Evolutionary conservation across 1,284 basidiomycete genomes (phyloP).

Genomic region (Fomitopsis betulina): DNA sequence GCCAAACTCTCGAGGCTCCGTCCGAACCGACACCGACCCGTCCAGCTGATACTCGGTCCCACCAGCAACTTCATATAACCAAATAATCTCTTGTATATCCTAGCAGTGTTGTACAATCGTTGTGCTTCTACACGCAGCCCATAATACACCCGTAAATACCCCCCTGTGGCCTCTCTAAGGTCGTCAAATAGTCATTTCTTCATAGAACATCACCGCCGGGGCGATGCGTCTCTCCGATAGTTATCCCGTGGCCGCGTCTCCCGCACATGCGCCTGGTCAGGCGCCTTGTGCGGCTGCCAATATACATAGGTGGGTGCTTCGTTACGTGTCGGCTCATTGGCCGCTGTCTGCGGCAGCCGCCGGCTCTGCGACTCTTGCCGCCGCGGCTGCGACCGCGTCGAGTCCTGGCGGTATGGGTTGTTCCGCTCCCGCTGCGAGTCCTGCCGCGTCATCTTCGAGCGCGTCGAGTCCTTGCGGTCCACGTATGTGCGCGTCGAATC

Average conservation of each 20-base stretch:
- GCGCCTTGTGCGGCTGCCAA: conserved; percentile 31
- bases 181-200: conserved; percentile 4
- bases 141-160: conserved; percentile 11
- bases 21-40: background rate
- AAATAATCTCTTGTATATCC: background rate
- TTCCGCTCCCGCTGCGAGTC: conserved; percentile 7
- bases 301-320: conserved; percentile 32
- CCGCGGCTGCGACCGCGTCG: background rate
- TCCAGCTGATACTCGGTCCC: background rate
- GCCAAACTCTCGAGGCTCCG: background rate
- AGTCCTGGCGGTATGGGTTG: conserved; percentile 1
- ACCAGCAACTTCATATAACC: background rate
- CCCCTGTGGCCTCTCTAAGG: conserved; percentile 13
- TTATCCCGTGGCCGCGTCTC: conserved; percentile 28
- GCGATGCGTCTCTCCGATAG: conserved; percentile 39
- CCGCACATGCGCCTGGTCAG: conserved; percentile 30
- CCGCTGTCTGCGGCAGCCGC: conserved; percentile 9
- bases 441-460: conserved; percentile 8
- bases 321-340: conserved; percentile 24
- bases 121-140: conserved; percentile 6
- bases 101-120: conserved; percentile 8
- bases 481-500: conserved; percentile 8
- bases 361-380: conserved; percentile 3
- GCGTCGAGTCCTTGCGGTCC: conserved; percentile 9
- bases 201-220: conserved; percentile 38